Conservation (phyloP, 192 early-diverging fungal species). For the Entomortierella beljakovae region DNA sequence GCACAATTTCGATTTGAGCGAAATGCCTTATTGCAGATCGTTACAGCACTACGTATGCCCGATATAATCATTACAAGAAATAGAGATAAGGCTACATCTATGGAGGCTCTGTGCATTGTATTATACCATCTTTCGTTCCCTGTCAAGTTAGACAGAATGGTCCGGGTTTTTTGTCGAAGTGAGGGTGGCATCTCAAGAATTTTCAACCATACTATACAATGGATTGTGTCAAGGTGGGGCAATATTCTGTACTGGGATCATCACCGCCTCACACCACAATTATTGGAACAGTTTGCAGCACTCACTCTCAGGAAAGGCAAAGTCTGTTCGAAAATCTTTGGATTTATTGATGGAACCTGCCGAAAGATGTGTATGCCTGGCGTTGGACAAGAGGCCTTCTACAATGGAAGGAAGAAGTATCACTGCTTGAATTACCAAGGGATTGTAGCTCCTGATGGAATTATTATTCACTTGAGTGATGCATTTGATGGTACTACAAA, state of each 20-base stretch:
- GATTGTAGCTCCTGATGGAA: slow-evolving; percentile 6
- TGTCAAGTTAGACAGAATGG: neutral
- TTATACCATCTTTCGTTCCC: neutral
- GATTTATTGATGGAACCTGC: slow-evolving; percentile 2
- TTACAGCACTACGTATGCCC: no score
- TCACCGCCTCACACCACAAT: neutral
- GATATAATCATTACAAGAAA: neutral
- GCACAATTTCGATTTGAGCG: no score
- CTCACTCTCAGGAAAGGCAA: no score
- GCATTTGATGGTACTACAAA: neutral
- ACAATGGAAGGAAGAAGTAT: slow-evolving; percentile 8
- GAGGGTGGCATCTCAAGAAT: neutral
- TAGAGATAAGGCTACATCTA: neutral
- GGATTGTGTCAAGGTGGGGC: neutral
- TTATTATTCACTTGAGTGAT: slow-evolving; percentile 2
- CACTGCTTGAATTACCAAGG: slow-evolving; percentile 14
- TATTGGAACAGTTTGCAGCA: neutral
- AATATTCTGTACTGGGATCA: neutral
- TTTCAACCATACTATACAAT: neutral
- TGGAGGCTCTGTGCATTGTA: neutral
- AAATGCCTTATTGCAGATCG: no score
- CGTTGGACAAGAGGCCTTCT: neutral
- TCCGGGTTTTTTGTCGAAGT: neutral
- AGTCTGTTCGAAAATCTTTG: neutral
- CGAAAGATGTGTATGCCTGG: neutral